Evolutionary conservation across 495 filamentous ascomycete species (phyloP).

Genomic region (Paragyromitra xinjiangensis): DNA sequence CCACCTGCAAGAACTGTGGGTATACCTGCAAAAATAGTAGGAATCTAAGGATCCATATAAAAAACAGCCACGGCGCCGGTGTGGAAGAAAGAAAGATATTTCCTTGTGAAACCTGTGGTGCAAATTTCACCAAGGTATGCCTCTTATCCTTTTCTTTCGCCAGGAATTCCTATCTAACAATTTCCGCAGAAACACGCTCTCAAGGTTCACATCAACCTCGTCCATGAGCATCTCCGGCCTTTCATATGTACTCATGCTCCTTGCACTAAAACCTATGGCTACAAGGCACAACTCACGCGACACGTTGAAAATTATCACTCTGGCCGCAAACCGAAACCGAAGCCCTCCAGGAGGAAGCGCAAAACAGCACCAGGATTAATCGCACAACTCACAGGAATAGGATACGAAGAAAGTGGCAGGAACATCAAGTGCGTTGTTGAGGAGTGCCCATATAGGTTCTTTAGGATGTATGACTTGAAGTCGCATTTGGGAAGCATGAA

Average conservation of each 20-base stretch:
- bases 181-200: slow-evolving; percentile 79
- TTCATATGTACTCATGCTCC: slow-evolving; percentile 45
- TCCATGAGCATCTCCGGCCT: slow-evolving; percentile 69
- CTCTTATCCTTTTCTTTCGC: neutral
- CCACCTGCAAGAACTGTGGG: slow-evolving; percentile 76
- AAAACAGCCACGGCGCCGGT: slow-evolving; percentile 70
- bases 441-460: slow-evolving; percentile 51
- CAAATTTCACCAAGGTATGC: slow-evolving; percentile 37
- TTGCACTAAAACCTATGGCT: slow-evolving; percentile 50
- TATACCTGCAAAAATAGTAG: slow-evolving; percentile 68
- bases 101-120: slow-evolving; percentile 65
- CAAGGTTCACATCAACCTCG: slow-evolving; percentile 76
- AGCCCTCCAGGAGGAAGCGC: slow-evolving; percentile 12
- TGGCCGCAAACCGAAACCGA: neutral
- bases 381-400: slow-evolving; percentile 51
- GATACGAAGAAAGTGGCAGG: slow-evolving; percentile 55
- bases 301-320: slow-evolving; percentile 44
- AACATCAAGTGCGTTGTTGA: slow-evolving; percentile 54
- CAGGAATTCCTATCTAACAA: slow-evolving; percentile 67
- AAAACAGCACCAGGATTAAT: slow-evolving; percentile 34
- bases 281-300: slow-evolving; percentile 44
- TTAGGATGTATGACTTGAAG: slow-evolving; percentile 50
- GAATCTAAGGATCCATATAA: slow-evolving; percentile 74
- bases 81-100: slow-evolving; percentile 70
- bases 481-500: slow-evolving; percentile 47